Evolutionary conservation across 2,329 filamentous ascomycete species (phyloP).

Genomic region (Phialophora expanda): DNA sequence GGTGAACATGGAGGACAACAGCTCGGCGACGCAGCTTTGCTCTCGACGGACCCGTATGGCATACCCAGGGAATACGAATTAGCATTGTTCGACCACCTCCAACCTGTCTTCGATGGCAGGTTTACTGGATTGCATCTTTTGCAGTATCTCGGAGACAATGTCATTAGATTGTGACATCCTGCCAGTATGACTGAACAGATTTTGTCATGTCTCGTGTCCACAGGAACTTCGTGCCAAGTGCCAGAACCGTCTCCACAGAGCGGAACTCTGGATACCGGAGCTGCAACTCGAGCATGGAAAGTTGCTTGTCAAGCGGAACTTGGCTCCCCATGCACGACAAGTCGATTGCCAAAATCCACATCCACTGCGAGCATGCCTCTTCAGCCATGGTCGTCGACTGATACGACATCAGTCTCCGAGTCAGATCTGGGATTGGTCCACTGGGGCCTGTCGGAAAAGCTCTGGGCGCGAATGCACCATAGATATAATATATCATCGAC

Average conservation of each 20-base stretch:
- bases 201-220: slow-evolving; percentile 12
- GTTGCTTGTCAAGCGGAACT: neutral
- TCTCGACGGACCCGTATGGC: neutral
- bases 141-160: neutral
- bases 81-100: slow-evolving; percentile 11
- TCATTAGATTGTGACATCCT: neutral
- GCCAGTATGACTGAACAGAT: slow-evolving; percentile 15
- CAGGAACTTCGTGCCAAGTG: slow-evolving; percentile 5
- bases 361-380: slow-evolving; percentile 6
- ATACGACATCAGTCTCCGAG: neutral
- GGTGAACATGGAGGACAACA: neutral
- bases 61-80: slow-evolving; percentile 3
- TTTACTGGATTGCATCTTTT: slow-evolving; percentile 5
- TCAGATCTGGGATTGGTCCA: slow-evolving; percentile 1
- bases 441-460: slow-evolving; percentile 1
- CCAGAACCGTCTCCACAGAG: neutral
- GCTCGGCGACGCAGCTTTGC: neutral
- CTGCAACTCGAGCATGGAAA: slow-evolving; percentile 15
- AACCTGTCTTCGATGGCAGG: slow-evolving; percentile 5
- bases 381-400: neutral
- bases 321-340: neutral
- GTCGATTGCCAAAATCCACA: slow-evolving; percentile 14
- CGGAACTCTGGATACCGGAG: slow-evolving; percentile 1
- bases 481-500: slow-evolving; percentile 10
- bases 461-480: slow-evolving; percentile 6